Evolutionary conservation across 2,329 filamentous ascomycete species (phyloP).

Genomic region (Diaporthe ampelina): DNA sequence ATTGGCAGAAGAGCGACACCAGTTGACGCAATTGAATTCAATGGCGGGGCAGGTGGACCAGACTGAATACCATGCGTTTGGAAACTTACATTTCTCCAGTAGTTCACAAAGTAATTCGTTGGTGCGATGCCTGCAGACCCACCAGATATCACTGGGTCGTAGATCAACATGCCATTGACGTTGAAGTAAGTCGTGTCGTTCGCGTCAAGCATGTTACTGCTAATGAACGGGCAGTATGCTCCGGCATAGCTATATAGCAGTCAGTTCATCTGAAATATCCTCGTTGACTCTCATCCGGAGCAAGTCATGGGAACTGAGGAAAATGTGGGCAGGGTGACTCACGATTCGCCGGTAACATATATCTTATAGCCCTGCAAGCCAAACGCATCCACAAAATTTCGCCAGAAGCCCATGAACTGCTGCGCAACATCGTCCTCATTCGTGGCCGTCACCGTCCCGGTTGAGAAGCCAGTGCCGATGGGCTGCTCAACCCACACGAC

Average conservation of each 20-base stretch:
- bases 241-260: conserved; percentile 53
- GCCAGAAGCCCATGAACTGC: conserved; percentile 81
- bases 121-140: conserved; percentile 57
- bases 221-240: conserved; percentile 75
- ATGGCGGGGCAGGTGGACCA: too few species aligned
- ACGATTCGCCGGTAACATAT: conserved; percentile 74
- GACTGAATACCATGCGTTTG: background rate
- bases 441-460: conserved; percentile 72
- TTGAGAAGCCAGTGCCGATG: conserved; percentile 73
- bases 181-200: conserved; percentile 75
- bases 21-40: background rate
- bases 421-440: conserved; percentile 74
- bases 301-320: background rate
- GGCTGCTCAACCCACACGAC: conserved; percentile 80
- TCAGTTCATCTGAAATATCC: background rate
- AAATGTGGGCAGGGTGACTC: conserved; percentile 58
- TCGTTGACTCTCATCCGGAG: background rate
- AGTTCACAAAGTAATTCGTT: conserved; percentile 69
- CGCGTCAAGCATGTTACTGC: conserved; percentile 76
- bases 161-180: conserved; percentile 75
- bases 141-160: conserved; percentile 74
- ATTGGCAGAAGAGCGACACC: background rate
- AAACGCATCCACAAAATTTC: conserved; percentile 79
- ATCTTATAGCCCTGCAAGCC: conserved; percentile 72
- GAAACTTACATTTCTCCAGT: conserved; percentile 55